A percentile compares a stretch with the other conserved stretches of the same genome.
Evolutionary conservation across 495 filamentous ascomycete species (phyloP).

Genomic region (Alectoria sarmentosa): DNA sequence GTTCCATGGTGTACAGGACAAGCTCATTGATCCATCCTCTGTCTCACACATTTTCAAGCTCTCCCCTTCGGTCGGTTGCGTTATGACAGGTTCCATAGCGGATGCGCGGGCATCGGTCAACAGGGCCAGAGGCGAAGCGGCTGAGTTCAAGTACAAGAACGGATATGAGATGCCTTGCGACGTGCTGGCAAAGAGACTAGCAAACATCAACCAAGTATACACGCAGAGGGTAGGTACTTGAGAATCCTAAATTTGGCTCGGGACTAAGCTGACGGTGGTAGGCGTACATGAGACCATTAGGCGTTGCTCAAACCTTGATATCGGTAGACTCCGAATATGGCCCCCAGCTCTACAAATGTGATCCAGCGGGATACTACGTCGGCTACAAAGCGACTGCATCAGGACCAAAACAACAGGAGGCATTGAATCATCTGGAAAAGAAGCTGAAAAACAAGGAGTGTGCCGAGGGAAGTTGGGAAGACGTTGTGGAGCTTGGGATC

Average conservation of each 20-base stretch:
- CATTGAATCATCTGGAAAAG: slow-evolving; percentile 95
- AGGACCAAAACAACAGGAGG: slow-evolving; percentile 96
- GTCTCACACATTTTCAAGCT: slow-evolving; percentile 96
- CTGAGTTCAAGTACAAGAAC: slow-evolving; percentile 95
- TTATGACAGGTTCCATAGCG: slow-evolving; percentile 98
- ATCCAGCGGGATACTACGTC: slow-evolving; percentile 94
- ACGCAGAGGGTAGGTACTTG: slow-evolving; percentile 72
- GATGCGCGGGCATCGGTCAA: slow-evolving; percentile 89
- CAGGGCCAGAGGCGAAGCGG: slow-evolving; percentile 89
- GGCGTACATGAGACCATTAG: slow-evolving; percentile 98
- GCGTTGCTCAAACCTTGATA: slow-evolving; percentile 89
- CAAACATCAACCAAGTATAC: slow-evolving; percentile 98
- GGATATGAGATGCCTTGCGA: slow-evolving; percentile 99
- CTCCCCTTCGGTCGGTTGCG: slow-evolving; percentile 92
- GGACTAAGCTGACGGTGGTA: slow-evolving; percentile 32
- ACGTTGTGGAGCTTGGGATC: slow-evolving; percentile 95
- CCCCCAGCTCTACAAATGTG: slow-evolving; percentile 97
- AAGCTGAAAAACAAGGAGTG: slow-evolving; percentile 99
- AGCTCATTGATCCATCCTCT: slow-evolving; percentile 94
- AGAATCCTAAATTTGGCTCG: slow-evolving; percentile 16
- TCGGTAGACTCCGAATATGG: slow-evolving; percentile 88
- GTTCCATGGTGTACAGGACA: slow-evolving; percentile 56
- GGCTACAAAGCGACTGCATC: slow-evolving; percentile 98
- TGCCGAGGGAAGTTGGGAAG: slow-evolving; percentile 90
- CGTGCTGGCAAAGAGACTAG: slow-evolving; percentile 88